Base-by-base conservation (phyloP, 2,329 filamentous ascomycete genomes). In the Volutella citrinella region DNA sequence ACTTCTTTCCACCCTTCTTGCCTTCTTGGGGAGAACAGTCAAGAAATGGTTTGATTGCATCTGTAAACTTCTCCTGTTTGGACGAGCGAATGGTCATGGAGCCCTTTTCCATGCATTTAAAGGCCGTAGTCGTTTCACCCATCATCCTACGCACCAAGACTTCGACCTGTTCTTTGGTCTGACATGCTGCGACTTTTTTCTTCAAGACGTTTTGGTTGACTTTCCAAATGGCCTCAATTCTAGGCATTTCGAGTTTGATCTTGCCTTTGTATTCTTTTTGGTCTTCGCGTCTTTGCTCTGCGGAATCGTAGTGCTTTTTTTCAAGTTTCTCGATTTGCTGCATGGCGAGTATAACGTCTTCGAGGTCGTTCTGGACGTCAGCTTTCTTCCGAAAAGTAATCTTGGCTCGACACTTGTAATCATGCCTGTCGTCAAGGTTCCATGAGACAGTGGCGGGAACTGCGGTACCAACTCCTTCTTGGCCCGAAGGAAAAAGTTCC, bases 401-500 rank as follows among this genome's bases (percentile, higher is more conserved):
- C 7, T 49, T 30, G 3, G 55, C 55, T 0, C 43, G 40, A 12
- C 46, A 55, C 4, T 34, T 27, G 8, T 42, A n/a, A 0, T 32
- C 40, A 5, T 43, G 43, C 0, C 21, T 22, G 3, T 46, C 16
- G 8, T 48, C 34, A 15, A 43, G 12, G 22, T 62, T 62, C 41
- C 48, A 62, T 0, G 46, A 43, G 0, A 57, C 41, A 5, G 46
- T 48, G 5, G 48, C 56, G 1, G 40, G 28, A 0, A 55, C 52
- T 0, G 59, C 54, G 0, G 58, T 62, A 0, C 53, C 42, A 0
- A 57, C 57, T 6, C 37, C 36, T 7, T 55, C 43, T n/a, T 57
- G 57, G 7, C 46, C 52, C 0, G 56, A 56, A 3, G 60, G 57
- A 0, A 63, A 37, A 2, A 63, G 35, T 12, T 59, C 56, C 6